Base-by-base conservation (phyloP, 805 yeast species). In the Clavispora fructus region DNA sequence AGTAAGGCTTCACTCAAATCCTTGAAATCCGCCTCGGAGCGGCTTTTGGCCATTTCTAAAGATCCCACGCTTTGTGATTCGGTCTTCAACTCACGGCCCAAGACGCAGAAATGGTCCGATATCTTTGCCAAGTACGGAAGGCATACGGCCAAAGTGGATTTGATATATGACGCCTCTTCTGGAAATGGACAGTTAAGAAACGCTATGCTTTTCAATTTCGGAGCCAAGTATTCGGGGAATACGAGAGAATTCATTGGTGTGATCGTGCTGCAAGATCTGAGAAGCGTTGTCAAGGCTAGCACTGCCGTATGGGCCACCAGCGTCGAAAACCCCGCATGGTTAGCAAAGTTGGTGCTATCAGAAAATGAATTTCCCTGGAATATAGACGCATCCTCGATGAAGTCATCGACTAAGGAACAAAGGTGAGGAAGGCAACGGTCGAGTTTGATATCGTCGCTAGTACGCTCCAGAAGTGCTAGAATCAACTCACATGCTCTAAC, bases 341-440 rank as follows among this genome's bases (percentile, higher is more conserved):
- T 25, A 2, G 49, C 35, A 33, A 53, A 49, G 14, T 29, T 39
- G 14, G 45, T 27, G 13, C 38, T 49, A 14, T 39, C 42, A 3
- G 39, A 35, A 7, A 44, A 37, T 2, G 39, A 41, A 6, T 39
- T 41, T 17, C 40, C 50, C 8, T n/a, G 32, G 33, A 31, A 23
- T 10, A 33, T 42, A 11, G 55, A 42, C 2, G 59, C 47, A 26
- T 44, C 50, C 37, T 62, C 64, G 4, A 63, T 54, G 40, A 57
- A 67, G 39, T 88, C 96, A 43, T 86, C 89, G 12, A 91, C 62
- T 44, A 89, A 69, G n/a, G 80, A 68, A 19, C 87, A 76, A 23
- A 94, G 62, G 59, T 85, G 88, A 0, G 99, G 98, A 23, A 94
- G 63, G 29, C 89, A 80, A 39, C 97, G 67, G 61, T 94, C 97